Base-by-base conservation (phyloP, 176 grass and related monocot species). In the Cymbopogon citratus region DNA sequence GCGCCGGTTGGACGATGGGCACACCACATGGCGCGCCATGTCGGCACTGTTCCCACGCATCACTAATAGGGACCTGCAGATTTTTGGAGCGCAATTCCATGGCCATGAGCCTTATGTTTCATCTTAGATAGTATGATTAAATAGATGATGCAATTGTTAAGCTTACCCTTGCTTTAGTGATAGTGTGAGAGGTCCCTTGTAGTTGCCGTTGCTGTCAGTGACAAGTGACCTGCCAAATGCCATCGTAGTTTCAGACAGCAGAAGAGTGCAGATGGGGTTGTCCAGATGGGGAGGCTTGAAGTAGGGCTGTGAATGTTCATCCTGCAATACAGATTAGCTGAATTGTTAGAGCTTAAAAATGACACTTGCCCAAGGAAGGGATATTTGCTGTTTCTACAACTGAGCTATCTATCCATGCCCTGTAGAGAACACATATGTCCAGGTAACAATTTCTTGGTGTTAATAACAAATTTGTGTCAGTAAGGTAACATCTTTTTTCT, bases 1-100 rank as follows among this genome's bases (percentile, higher is more conserved):
- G 24, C 96, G 91, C 41, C 63, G 87, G 84, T 91, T 95, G 56
- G 89, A 71, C 14, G 97, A 99, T 6, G 89, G 90, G 74, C 93
- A 99, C 43, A 99, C 89, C 2, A 99, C 97, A 12, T 99, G 92
- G 69, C 93, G 89, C 0, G 97, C 97, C 91, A 95, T 96, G 80
- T 99, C 97, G 9, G 97, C 93, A 24, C 97, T 99, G 80, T 99
- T 99, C 52, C 97, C 97, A 14, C 97, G 97, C 97, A 99, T 96
- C 5, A 99, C 97, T 31, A 99, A 77, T 24, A 99, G 91, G 4
- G 97, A 95, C 59, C 97, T 99, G 89, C 75, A 54, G 13, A 24
- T 78, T 71, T 81, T 56, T 15, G 46, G 80, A 33, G 48, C 46
- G 18, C 12, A 75, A 26, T 44, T 33, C 10, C 14, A 27, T 27